These are phyloP conservation scores for Calocybe gangraenosa DNA, from an alignment of 768 basidiomycete species.

Conservation along the genomic window DNA sequence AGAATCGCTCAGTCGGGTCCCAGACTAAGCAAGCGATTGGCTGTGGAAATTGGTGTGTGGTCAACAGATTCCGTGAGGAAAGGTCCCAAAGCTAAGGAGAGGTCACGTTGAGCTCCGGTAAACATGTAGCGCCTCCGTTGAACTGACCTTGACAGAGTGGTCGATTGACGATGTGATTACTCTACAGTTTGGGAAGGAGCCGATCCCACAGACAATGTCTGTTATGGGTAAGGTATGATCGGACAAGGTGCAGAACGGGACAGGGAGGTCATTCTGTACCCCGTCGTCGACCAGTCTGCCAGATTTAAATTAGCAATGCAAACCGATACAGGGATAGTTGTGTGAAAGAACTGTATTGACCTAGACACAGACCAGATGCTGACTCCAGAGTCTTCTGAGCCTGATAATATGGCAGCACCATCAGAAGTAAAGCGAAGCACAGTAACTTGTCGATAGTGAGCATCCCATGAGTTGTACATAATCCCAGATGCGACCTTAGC, in stretches of 20 bases:
- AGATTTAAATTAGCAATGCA: slow-evolving; percentile 5
- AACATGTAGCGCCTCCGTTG: neutral
- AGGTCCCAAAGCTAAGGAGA: slow-evolving; percentile 72
- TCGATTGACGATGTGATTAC: slow-evolving; percentile 81
- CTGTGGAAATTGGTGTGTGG: slow-evolving; percentile 84
- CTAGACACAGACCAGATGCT: slow-evolving; percentile 87
- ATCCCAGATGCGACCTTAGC: slow-evolving; percentile 88
- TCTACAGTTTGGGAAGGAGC: slow-evolving; percentile 72
- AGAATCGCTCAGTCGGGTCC: slow-evolving; percentile 82
- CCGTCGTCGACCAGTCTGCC: slow-evolving; percentile 73
- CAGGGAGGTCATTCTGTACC: slow-evolving; percentile 66
- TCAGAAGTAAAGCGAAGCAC: slow-evolving; percentile 82
- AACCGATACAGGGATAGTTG: neutral
- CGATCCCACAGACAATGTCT: slow-evolving; percentile 76
- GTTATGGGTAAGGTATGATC: slow-evolving; percentile 93
- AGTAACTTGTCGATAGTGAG: slow-evolving; percentile 89
- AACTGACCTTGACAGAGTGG: slow-evolving; percentile 81
- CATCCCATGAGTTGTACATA: slow-evolving; percentile 87
- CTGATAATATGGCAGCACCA: slow-evolving; percentile 75
- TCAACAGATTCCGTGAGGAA: slow-evolving; percentile 66
- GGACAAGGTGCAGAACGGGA: slow-evolving; percentile 74
- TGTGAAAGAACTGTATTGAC: slow-evolving; percentile 40
- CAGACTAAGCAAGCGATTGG: slow-evolving; percentile 67
- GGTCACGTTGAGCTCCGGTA: slow-evolving; percentile 10
- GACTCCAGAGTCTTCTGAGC: slow-evolving; percentile 87